Evolutionary conservation across 306 rosid genomes (phyloP).

Genomic region (Vigna trinervia): DNA sequence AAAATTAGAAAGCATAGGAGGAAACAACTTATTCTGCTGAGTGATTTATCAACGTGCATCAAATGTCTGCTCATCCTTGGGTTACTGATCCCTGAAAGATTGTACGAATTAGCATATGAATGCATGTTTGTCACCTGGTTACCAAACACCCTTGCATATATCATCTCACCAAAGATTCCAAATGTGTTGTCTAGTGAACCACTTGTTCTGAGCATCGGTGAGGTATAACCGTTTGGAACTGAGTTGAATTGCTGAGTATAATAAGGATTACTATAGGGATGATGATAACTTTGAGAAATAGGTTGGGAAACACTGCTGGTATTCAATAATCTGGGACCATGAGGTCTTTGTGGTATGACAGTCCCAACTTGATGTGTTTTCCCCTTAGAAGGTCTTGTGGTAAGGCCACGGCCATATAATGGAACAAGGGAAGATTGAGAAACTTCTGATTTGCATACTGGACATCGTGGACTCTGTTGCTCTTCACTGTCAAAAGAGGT

Average conservation of each 20-base stretch:
- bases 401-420: constrained; percentile 72
- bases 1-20: constrained; percentile 67
- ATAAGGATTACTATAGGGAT: constrained; percentile 45
- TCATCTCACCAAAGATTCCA: constrained; percentile 72
- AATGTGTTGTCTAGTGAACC: constrained; percentile 49
- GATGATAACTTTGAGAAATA: constrained; percentile 45
- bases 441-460: constrained; percentile 91
- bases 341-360: constrained; percentile 74
- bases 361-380: constrained; percentile 50
- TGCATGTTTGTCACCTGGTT: constrained; percentile 59
- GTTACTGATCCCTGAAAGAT: constrained; percentile 55
- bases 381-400: constrained; percentile 45
- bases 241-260: constrained; percentile 50
- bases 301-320: constrained; percentile 41
- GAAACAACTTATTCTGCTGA: constrained; percentile 74
- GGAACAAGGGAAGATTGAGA: constrained; percentile 75
- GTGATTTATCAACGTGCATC: constrained; percentile 75
- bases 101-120: constrained; percentile 62
- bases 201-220: constrained; percentile 51
- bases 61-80: constrained; percentile 77
- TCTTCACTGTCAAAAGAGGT: constrained; percentile 41
- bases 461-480: constrained; percentile 61
- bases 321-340: constrained; percentile 52
- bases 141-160: constrained; percentile 74
- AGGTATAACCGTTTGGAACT: constrained; percentile 38